These are phyloP conservation scores for Fusarium oligoseptatum DNA, from an alignment of 2,329 filamentous ascomycete species.

Conservation along the genomic window DNA sequence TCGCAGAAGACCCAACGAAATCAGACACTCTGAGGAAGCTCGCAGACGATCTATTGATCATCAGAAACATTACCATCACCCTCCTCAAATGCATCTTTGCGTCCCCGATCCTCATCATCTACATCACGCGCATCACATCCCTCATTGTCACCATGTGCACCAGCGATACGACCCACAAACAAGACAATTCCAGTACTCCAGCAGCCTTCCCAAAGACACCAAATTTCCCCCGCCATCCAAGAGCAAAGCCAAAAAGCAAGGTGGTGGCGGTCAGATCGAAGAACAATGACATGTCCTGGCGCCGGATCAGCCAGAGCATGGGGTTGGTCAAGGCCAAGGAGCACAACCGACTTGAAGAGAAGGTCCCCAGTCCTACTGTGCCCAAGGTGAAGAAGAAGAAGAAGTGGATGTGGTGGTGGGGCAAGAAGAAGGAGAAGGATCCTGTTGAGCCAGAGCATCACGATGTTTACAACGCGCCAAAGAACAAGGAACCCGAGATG, in stretches of 20 bases:
- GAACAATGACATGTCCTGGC: background rate
- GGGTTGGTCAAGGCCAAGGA: slow-evolving; percentile 17
- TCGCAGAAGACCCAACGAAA: background rate
- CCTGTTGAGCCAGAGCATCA: background rate
- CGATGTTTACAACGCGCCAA: background rate
- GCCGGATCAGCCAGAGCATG: slow-evolving; percentile 18
- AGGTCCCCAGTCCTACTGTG: background rate
- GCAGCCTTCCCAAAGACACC: background rate
- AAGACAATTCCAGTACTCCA: background rate
- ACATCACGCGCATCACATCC: slow-evolving; percentile 6
- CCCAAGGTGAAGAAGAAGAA: slow-evolving; percentile 11
- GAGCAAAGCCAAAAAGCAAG: background rate
- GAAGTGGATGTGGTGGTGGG: slow-evolving; percentile 33
- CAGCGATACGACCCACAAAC: background rate
- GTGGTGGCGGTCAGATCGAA: slow-evolving; percentile 20
- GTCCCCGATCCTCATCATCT: background rate
- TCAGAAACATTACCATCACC: background rate
- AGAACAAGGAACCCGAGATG: background rate
- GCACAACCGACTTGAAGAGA: background rate
- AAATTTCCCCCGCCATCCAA: background rate
- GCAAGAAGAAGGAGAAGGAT: slow-evolving; percentile 1
- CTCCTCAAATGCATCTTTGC: background rate
- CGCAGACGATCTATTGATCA: slow-evolving; percentile 6
- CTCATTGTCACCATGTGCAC: background rate
- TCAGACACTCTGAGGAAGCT: slow-evolving; percentile 6